phyloP scores from a whole-genome alignment of 345 rosid genomes.

The Pistacia vera region DNA sequence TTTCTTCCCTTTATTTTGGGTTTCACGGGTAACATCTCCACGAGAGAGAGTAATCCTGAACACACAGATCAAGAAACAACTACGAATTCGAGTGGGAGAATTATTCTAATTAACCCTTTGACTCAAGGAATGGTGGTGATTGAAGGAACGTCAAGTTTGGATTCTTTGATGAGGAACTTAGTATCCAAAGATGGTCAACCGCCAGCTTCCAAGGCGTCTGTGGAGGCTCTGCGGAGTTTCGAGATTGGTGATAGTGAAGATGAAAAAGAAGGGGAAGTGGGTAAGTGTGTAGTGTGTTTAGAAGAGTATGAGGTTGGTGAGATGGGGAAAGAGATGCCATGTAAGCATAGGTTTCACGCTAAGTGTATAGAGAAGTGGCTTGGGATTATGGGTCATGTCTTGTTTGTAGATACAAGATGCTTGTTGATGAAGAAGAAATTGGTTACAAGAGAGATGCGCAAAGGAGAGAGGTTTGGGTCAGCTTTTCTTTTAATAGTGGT shows the following conservation, averaged over 20 bases:
- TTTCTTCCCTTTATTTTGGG: too few relatives aligned
- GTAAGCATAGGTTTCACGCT: too few relatives aligned
- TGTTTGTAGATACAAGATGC: constrained; percentile 79
- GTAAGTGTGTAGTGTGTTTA: constrained; percentile 70
- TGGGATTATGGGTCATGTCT: constrained; percentile 83
- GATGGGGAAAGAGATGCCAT: constrained; percentile 59
- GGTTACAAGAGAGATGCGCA: constrained; percentile 36
- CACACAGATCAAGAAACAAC: constrained; percentile 37
- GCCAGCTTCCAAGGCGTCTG: constrained; percentile 77
- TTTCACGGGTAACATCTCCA: neutral
- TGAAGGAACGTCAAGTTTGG: constrained; percentile 44
- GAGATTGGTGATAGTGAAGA: constrained; percentile 37
- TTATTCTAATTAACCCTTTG: constrained; percentile 64
- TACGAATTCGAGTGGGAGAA: too few relatives aligned
- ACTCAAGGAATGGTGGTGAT: constrained; percentile 70
- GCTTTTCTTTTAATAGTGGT: too few relatives aligned
- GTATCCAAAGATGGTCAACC: constrained; percentile 53
- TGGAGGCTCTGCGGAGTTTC: too few relatives aligned
- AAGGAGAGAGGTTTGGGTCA: constrained; percentile 61
- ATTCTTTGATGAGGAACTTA: constrained; percentile 42
- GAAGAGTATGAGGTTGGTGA: constrained; percentile 56
- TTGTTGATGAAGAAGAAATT: constrained; percentile 53
- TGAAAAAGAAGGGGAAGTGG: constrained; percentile 21
- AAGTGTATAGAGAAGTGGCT: too few relatives aligned
- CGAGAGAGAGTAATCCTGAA: constrained; percentile 12